Base-by-base conservation (phyloP, 371 early-diverging fungal species). In the Circinella umbellata region DNA sequence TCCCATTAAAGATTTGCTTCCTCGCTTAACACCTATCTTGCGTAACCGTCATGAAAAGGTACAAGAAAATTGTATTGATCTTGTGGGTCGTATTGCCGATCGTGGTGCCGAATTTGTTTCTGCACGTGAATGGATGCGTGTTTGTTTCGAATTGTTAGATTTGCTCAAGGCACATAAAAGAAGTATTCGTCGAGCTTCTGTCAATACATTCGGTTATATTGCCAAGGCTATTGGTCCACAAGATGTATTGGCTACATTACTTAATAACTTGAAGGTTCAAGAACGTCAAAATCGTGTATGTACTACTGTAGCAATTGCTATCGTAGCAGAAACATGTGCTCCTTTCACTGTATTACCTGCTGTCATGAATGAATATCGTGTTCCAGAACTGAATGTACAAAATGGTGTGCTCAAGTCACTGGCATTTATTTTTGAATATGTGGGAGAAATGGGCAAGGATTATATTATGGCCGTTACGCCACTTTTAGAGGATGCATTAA, bases 161-260 rank as follows among this genome's bases (percentile, higher is more conserved):
- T 88, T 97, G 80, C 86, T 99, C 60, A 96, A 96, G 75, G 97
- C 99, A 1, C 97, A 96, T 85, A 94, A 94, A 76, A 97, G 94
- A 84, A 95, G 94, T 49, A 98, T 96, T 76, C 94, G 98, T 38
- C 92, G 98, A 67, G 96, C 97, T 0, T 93, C 97, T 13, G 95
- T 98, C 74, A 96, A 93, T 81, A 99, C 98, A 0, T 96, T 99
- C 80, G 99, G 98, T 67, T 97, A 96, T 77, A 98, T 99, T 78
- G 98, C 99, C 74, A 95, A 95, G 76, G 98, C 98, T n/a, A 97
- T 99, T 76, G 99, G 99, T 20, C 99, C 99, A 4, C 99, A 99
- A 80, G 99, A 99, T 82, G 99, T 99, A 0, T 79, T 99, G 61
- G 96, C 98, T 46, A 99, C 98, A 6, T 80, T 98, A 69, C 88